phyloP scores from a whole-genome alignment of 108 stramenopile species.

The Nitzschia putrida region DNA sequence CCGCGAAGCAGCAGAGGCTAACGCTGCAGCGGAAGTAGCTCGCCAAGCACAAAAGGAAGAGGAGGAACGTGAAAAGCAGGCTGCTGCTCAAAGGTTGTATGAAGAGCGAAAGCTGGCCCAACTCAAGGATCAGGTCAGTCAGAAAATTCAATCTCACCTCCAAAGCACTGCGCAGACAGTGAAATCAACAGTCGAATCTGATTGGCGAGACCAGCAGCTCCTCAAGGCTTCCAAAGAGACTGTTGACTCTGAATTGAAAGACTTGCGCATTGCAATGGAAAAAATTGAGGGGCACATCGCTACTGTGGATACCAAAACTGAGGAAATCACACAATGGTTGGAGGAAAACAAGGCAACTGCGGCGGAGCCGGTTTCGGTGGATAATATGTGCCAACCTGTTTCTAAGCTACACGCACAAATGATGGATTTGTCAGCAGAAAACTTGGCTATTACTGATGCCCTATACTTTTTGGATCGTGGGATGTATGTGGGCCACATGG shows the following conservation, averaged over 20 bases:
- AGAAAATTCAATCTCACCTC: constrained; percentile 51
- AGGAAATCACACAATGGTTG: constrained; percentile 55
- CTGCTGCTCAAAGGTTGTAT: constrained; percentile 37
- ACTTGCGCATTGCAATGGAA: constrained; percentile 40
- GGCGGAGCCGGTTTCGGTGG: constrained; percentile 25
- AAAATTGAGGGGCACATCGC: constrained; percentile 40
- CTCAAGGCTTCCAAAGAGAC: constrained; percentile 32
- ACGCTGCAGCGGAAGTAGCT: constrained; percentile 48
- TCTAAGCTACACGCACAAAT: constrained; percentile 67
- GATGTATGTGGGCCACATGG: constrained; percentile 58
- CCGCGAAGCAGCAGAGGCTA: constrained; percentile 55
- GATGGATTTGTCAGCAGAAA: constrained; percentile 72
- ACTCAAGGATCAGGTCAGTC: constrained; percentile 38
- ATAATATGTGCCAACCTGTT: constrained; percentile 55
- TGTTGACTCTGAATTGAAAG: constrained; percentile 47
- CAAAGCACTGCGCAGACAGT: constrained; percentile 30
- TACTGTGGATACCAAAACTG: constrained; percentile 49
- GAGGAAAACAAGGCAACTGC: constrained; percentile 32
- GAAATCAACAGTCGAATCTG: constrained; percentile 40
- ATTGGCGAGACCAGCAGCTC: constrained; percentile 58
- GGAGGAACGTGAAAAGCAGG: constrained; percentile 31
- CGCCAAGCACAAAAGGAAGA: constrained; percentile 42
- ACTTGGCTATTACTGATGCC: constrained; percentile 71
- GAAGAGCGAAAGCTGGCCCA: constrained; percentile 48
- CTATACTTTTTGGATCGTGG: constrained; percentile 84